A percentile compares a stretch with the other conserved stretches of the same genome.
Evolutionary conservation across 2,329 filamentous ascomycete species (phyloP).

Genomic region (Colletotrichum lentis): DNA sequence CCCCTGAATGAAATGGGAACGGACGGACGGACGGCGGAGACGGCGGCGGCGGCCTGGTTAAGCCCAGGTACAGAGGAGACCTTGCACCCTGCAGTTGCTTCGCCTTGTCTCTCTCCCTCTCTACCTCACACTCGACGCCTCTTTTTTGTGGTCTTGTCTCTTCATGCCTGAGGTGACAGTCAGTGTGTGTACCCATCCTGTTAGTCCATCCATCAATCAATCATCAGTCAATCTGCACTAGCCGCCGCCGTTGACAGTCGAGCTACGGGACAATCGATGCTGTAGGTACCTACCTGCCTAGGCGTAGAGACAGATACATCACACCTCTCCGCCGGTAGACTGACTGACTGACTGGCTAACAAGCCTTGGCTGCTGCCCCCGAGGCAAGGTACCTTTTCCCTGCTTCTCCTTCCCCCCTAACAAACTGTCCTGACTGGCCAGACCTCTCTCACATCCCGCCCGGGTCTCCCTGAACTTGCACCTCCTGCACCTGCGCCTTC

Average conservation of each 20-base stretch:
- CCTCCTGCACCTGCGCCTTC: neutral
- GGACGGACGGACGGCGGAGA: neutral
- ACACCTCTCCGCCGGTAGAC: neutral
- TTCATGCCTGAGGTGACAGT: neutral
- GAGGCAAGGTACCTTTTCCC: slow-evolving; percentile 10
- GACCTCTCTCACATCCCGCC: slow-evolving; percentile 5
- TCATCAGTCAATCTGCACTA: neutral
- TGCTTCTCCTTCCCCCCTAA: slow-evolving; percentile 13
- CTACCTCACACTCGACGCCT: slow-evolving; percentile 4
- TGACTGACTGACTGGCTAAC: neutral
- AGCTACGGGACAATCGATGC: neutral
- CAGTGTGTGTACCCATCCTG: neutral
- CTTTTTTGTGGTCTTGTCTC: neutral
- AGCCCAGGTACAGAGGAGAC: slow-evolving; percentile 2
- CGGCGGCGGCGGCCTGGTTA: slow-evolving; percentile 15
- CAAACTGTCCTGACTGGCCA: slow-evolving; percentile 17
- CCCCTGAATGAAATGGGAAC: neutral
- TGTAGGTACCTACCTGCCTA: neutral
- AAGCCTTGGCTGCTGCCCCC: neutral
- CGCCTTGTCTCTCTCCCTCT: slow-evolving; percentile 1
- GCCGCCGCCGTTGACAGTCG: neutral
- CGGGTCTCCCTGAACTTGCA: neutral
- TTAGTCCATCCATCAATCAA: neutral
- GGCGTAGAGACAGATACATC: neutral
- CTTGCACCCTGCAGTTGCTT: neutral